These are phyloP conservation scores for Carallia brachiata DNA, from an alignment of 345 rosid species.

Conservation along the genomic window DNA sequence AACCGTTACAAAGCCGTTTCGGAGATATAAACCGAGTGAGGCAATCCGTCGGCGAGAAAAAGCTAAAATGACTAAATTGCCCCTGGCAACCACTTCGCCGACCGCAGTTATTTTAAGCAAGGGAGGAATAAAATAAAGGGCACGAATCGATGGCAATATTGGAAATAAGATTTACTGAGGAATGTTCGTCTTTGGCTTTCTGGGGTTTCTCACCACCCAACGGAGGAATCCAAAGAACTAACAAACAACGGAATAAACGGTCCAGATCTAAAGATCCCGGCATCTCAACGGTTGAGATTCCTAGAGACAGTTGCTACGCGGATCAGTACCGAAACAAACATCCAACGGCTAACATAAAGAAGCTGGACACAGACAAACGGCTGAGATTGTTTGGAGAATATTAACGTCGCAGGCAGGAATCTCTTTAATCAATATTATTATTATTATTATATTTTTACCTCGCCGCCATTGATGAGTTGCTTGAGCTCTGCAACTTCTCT, in stretches of 20 bases:
- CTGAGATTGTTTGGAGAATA: conserved; percentile 19
- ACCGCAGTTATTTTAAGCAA: background rate
- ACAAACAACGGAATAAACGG: conserved; percentile 43
- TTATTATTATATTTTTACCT: background rate
- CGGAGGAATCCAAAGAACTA: conserved; percentile 28
- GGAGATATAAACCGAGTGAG: background rate
- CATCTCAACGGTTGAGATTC: conserved; percentile 48
- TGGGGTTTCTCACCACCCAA: background rate
- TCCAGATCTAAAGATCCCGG: conserved; percentile 52
- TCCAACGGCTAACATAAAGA: conserved; percentile 18
- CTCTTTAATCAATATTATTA: background rate
- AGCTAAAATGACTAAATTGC: conserved; percentile 15
- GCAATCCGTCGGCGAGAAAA: conserved; percentile 23
- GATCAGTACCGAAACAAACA: background rate
- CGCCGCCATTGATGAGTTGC: conserved; percentile 58
- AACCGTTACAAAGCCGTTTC: conserved; percentile 37
- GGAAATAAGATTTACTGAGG: background rate
- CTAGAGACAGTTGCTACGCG: conserved; percentile 11
- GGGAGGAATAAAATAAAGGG: background rate
- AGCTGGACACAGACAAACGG: conserved; percentile 30
- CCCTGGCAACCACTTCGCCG: conserved; percentile 2
- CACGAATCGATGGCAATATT: background rate
- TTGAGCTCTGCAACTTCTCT: conserved; percentile 55
- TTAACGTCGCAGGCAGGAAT: background rate
- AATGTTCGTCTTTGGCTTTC: background rate